Base-by-base conservation (phyloP, 2,329 filamentous ascomycete genomes). In the Cladophialophora exuberans region DNA sequence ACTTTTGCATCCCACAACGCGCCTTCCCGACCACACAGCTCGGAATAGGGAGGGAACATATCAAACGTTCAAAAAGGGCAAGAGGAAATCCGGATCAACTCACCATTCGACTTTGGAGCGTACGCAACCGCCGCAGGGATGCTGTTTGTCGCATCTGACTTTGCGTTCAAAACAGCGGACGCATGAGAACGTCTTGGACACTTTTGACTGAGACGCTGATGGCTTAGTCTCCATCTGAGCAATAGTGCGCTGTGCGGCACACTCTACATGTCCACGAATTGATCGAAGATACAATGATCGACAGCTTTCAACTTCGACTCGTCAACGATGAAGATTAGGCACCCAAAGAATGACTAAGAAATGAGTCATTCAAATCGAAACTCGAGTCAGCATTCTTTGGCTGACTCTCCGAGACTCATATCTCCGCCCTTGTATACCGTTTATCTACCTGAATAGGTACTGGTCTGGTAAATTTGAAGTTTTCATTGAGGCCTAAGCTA, bases 131-230 rank as follows among this genome's bases (percentile, higher is more conserved):
- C 80, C 76, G 66, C 88, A 90, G 13, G 87, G 87, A 70, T 85
- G 85, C 63, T 80, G 83, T 70, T 86, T 87, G 70, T 90, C 84
- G 70, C 88, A 90, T 56, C 85, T 85, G 36, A 90, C 81, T 69
- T 90, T 90, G 57, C 87, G 83, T 68, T 88, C 46, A 20, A 49
- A 49, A 18, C 46, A 49, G 6, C 46, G 46, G 15, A 49, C 35
- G 6, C 46, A 49, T 11, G 46, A 62, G 15, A 65, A 65, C 5
- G 28, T 25, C 39, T 51, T 51, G 36, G 38, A 10, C 26, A 38
- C 23, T n/a, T 36, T 35, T 7, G 23, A 6, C 10, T 18, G 36
- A 25, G 25, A 28, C 13, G 17, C 17, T 36, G 17, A 25, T 25
- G 46, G 30, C n/a, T 39, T 31, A 23, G 33, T 9, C 46, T 39